Conservation (phyloP, 2,329 filamentous ascomycete genomes). For the Xylariales sp. region DNA sequence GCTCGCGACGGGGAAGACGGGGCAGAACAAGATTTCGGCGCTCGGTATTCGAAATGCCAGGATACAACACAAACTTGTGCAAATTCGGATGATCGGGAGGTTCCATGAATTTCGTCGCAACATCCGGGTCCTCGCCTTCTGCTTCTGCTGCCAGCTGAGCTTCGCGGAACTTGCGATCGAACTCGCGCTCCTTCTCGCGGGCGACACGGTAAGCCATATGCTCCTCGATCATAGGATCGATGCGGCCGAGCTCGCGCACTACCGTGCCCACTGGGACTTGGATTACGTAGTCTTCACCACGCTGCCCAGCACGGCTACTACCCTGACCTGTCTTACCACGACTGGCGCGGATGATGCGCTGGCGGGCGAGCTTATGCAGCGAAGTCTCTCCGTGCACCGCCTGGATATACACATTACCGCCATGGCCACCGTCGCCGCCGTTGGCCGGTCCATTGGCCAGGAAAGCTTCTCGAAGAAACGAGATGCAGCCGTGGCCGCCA, state of each 20-base stretch:
- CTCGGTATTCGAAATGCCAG: constrained; percentile 69
- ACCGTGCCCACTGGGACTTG: constrained; percentile 92
- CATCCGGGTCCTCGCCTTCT: constrained; percentile 35
- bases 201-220: constrained; percentile 28
- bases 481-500: constrained; percentile 90
- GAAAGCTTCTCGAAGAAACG: constrained; percentile 89
- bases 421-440: constrained; percentile 88
- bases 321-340: constrained; percentile 76
- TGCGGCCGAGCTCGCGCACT: constrained; percentile 73
- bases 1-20: constrained; percentile 45
- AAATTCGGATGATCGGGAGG: constrained; percentile 38
- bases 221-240: constrained; percentile 73
- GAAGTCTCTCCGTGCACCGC: constrained; percentile 88
- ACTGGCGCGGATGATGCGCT: constrained; percentile 69
- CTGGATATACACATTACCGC: constrained; percentile 92
- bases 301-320: constrained; percentile 66
- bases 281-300: constrained; percentile 83
- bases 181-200: constrained; percentile 30
- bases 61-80: constrained; percentile 83
- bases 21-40: constrained; percentile 51
- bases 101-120: constrained; percentile 13
- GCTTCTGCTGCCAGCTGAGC: constrained; percentile 33
- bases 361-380: constrained; percentile 81
- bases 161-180: constrained; percentile 18
- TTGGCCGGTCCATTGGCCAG: constrained; percentile 86